Percentiles rank a stretch among this genome's conserved stretches.
phyloP scores from a whole-genome alignment of 169 alveolate species.

The Cryptosporidium ryanae region DNA sequence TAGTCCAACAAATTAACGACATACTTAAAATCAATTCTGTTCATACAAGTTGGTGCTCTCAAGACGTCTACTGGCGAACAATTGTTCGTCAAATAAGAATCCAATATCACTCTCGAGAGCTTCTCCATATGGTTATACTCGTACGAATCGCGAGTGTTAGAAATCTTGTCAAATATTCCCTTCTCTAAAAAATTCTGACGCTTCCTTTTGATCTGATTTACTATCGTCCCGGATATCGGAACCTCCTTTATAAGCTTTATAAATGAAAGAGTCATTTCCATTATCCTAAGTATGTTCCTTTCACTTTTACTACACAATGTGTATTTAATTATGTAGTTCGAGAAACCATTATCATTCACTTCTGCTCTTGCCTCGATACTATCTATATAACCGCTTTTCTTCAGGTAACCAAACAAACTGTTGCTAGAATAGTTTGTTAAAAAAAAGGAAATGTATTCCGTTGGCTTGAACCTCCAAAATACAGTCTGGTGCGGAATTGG shows the following conservation, averaged over 20 bases:
- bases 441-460: conserved; percentile 52
- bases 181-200: conserved; percentile 23
- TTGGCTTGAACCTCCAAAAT: conserved; percentile 45
- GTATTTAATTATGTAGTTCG: conserved; percentile 20
- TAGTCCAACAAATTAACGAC: conserved; percentile 16
- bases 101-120: too few species aligned
- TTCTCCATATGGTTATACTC: too few species aligned
- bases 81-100: conserved; percentile 16
- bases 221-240: conserved; percentile 31
- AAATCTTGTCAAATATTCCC: not conserved
- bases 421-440: conserved; percentile 37
- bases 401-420: conserved; percentile 12
- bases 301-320: conserved; percentile 14
- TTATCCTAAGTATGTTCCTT: conserved; percentile 13
- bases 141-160: not conserved
- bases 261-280: conserved; percentile 45
- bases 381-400: not conserved
- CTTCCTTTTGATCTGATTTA: conserved; percentile 41
- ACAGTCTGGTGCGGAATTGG: conserved; percentile 49
- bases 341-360: conserved; percentile 43
- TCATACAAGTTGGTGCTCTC: conserved; percentile 13
- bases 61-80: conserved; percentile 46
- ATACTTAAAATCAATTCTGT: conserved; percentile 19
- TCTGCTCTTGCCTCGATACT: conserved; percentile 12
- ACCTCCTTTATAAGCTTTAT: conserved; percentile 37